Evolutionary conservation across 768 basidiomycete genomes (phyloP).

Genomic region (Leccinum imitatum): DNA sequence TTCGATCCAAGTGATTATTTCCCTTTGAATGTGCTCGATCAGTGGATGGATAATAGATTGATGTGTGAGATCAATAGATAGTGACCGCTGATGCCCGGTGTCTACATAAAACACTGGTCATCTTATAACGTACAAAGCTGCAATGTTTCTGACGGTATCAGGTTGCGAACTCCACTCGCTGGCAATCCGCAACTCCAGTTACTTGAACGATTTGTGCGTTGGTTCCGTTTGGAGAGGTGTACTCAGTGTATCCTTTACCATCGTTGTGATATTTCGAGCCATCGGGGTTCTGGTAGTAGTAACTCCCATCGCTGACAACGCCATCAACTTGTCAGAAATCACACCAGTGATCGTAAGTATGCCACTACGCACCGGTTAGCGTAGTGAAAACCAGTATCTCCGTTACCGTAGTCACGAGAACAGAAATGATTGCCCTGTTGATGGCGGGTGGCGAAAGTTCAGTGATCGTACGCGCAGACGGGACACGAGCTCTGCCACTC

Average conservation of each 20-base stretch:
- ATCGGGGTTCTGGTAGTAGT: not conserved
- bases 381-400: not conserved
- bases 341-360: not conserved
- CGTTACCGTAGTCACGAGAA: not conserved
- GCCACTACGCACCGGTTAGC: not conserved
- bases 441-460: not conserved
- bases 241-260: not conserved
- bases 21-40: too few relatives aligned
- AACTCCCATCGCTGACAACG: not conserved
- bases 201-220: not conserved
- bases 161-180: too few relatives aligned
- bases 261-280: not conserved
- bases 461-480: not conserved
- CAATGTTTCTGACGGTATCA: too few relatives aligned
- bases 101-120: too few relatives aligned
- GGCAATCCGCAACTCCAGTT: too few relatives aligned
- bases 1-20: too few relatives aligned
- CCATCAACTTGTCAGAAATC: not conserved
- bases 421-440: not conserved
- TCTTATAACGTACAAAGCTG: too few relatives aligned
- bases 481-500: not conserved
- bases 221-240: not conserved
- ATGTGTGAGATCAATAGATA: too few relatives aligned
- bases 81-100: too few relatives aligned
- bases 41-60: too few relatives aligned